A percentile compares a stretch with the other conserved stretches of the same genome.
phyloP scores from a whole-genome alignment of 2,329 filamentous ascomycete genomes.

The Albophoma yamanashiensis region DNA sequence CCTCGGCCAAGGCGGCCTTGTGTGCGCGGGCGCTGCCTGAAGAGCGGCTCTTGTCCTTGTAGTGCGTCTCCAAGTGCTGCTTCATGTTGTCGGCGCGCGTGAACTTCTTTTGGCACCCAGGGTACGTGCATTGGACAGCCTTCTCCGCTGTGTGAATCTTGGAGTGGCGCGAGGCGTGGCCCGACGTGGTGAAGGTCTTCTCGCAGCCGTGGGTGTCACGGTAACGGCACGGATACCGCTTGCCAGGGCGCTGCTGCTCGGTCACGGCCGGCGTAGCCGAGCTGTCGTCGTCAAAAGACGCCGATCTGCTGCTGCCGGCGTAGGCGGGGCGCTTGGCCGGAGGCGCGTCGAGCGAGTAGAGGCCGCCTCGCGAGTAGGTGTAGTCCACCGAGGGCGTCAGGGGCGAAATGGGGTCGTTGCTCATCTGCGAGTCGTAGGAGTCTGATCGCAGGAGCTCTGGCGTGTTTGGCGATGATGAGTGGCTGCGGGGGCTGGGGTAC shows the following conservation, averaged over 20 bases:
- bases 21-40: constrained; percentile 22
- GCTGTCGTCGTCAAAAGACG: constrained; percentile 41
- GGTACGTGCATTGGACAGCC: constrained; percentile 56
- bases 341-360: constrained; percentile 24
- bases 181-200: constrained; percentile 76
- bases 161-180: constrained; percentile 74
- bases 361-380: constrained; percentile 26
- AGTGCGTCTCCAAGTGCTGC: constrained; percentile 71
- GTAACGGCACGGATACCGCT: constrained; percentile 66
- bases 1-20: constrained; percentile 20
- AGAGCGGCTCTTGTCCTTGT: constrained; percentile 46
- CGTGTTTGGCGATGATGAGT: constrained; percentile 37
- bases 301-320: constrained; percentile 31
- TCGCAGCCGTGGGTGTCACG: constrained; percentile 61
- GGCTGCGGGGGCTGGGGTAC: constrained; percentile 25
- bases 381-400: constrained; percentile 40
- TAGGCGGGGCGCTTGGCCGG: constrained; percentile 31
- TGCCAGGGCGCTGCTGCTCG: constrained; percentile 36
- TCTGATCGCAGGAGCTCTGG: constrained; percentile 49
- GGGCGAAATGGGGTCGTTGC: constrained; percentile 43
- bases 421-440: constrained; percentile 51
- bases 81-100: constrained; percentile 82
- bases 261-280: constrained; percentile 27
- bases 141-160: constrained; percentile 80
- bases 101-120: constrained; percentile 68